Percentiles rank a stretch among this genome's conserved stretches.
These are phyloP conservation scores for Arabidopsis hybrid DNA, from an alignment of 441 rosid species.

Conservation along the genomic window DNA sequence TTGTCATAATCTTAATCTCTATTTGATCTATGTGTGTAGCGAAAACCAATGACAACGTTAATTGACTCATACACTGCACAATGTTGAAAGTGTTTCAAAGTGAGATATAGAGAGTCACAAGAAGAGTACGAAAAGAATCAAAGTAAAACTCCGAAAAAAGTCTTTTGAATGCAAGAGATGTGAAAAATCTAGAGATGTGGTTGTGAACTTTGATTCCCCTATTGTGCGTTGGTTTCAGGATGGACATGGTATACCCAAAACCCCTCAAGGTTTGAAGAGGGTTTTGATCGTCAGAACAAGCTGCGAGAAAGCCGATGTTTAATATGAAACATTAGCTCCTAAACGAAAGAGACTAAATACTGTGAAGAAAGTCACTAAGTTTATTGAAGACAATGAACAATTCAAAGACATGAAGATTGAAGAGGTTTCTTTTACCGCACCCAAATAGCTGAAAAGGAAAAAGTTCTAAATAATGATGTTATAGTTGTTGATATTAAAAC, in stretches of 20 bases:
- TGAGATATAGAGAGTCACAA: neutral
- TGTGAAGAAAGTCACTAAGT: neutral
- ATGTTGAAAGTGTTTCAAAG: neutral
- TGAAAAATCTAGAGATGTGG: slow-evolving; percentile 1
- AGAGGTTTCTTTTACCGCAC: neutral
- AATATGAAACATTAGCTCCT: neutral
- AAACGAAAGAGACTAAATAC: neutral
- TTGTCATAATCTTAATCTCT: neutral
- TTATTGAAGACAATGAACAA: neutral
- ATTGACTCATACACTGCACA: neutral
- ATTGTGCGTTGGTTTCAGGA: neutral
- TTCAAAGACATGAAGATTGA: neutral
- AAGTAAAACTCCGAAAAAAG: neutral
- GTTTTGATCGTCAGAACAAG: neutral
- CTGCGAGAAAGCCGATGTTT: slow-evolving; percentile 2
- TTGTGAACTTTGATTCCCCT: neutral
- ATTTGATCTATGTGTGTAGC: too few species aligned
- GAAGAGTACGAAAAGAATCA: neutral
- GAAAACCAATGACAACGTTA: too few species aligned
- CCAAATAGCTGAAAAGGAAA: slow-evolving; percentile 4
- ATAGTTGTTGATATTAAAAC: neutral
- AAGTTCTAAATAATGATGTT: neutral
- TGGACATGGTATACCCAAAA: neutral
- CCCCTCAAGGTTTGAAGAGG: slow-evolving; percentile 7
- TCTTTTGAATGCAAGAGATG: neutral